These are phyloP conservation scores for Naematelia aurantialba DNA, from an alignment of 768 basidiomycete species.

Conservation along the genomic window DNA sequence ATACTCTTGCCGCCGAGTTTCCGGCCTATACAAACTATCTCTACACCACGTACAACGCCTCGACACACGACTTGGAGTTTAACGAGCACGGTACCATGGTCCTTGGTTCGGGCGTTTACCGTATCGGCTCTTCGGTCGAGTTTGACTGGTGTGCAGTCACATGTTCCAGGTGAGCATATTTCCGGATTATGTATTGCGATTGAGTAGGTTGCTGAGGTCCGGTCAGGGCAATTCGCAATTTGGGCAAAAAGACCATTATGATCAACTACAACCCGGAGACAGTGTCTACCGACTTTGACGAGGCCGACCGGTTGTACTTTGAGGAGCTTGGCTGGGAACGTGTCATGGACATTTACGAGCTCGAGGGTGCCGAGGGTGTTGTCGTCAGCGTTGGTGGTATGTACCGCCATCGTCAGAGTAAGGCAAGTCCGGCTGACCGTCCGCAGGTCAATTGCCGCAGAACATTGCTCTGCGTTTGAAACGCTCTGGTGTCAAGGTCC, in stretches of 20 bases:
- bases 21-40: conserved; percentile 99
- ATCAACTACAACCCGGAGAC: conserved; percentile 99
- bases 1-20: conserved; percentile 97
- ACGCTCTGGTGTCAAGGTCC: conserved; percentile 80
- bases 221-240: conserved; percentile 70
- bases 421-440: neutral
- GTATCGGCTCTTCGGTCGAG: conserved; percentile 97
- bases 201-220: no score
- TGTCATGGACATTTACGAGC: conserved; percentile 99
- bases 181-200: no score
- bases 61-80: conserved; percentile 90
- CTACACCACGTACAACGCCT: conserved; percentile 98
- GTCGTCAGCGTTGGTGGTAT: conserved; percentile 93
- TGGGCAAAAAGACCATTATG: conserved; percentile 96
- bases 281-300: conserved; percentile 98
- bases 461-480: conserved; percentile 97
- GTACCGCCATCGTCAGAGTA: conserved; percentile 35
- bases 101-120: conserved; percentile 93
- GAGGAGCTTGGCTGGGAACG: conserved; percentile 97
- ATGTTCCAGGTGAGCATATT: conserved; percentile 64
- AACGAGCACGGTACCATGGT: conserved; percentile 99
- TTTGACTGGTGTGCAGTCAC: conserved; percentile 99
- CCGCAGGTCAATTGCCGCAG: conserved; percentile 86
- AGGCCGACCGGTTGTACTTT: conserved; percentile 98
- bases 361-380: conserved; percentile 87